These are phyloP conservation scores for Chalciporus pseudorubinellus DNA, from an alignment of 768 basidiomycete species.

Conservation along the genomic window DNA sequence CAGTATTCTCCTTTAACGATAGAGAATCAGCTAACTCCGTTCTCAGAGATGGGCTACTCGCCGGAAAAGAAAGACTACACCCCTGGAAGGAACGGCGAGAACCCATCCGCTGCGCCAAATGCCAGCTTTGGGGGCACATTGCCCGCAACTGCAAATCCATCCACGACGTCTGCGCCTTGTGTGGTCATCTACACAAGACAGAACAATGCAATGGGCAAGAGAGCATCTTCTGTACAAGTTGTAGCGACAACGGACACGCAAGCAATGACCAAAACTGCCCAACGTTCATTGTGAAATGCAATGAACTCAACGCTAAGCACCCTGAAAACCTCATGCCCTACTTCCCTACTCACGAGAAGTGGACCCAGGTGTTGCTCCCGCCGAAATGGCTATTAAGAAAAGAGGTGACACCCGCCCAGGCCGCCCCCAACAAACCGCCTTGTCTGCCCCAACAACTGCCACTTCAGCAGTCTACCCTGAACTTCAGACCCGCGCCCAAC, in stretches of 20 bases:
- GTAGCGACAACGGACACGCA: neutral
- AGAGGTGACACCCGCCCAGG: too few species aligned
- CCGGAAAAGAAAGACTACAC: neutral
- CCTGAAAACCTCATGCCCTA: slow-evolving; percentile 4
- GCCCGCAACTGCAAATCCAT: neutral
- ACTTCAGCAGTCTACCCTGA: too few species aligned
- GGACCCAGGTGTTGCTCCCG: neutral
- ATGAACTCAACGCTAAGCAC: neutral
- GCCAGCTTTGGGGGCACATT: slow-evolving; percentile 3
- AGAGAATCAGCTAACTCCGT: neutral
- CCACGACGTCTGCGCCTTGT: neutral
- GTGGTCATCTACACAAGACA: neutral
- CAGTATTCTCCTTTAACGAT: neutral
- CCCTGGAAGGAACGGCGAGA: neutral
- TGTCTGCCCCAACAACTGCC: too few species aligned
- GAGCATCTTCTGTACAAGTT: neutral
- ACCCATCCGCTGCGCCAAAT: neutral
- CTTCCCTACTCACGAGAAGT: slow-evolving; percentile 1
- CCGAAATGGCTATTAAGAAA: neutral
- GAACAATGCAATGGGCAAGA: neutral
- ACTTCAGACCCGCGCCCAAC: too few species aligned
- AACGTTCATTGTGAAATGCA: neutral
- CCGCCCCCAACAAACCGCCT: too few species aligned
- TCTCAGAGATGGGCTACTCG: neutral
- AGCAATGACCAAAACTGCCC: neutral